These are phyloP conservation scores for Penicillium sp. DNA, from an alignment of 2,329 filamentous ascomycete genomes.

Conservation along the genomic window DNA sequence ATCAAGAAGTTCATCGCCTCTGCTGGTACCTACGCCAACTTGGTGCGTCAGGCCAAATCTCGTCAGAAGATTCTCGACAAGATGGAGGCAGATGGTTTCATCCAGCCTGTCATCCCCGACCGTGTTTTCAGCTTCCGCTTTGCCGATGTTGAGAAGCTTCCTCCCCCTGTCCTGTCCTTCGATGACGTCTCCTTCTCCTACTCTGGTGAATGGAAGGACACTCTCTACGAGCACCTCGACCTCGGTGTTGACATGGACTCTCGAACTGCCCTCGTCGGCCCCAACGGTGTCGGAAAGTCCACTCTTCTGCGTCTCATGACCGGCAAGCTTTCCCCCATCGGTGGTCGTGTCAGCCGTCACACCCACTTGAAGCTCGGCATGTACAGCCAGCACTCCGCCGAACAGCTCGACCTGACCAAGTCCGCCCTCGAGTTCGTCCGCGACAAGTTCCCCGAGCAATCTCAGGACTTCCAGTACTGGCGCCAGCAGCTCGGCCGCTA, in stretches of 20 bases:
- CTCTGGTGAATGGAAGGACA: conserved; percentile 85
- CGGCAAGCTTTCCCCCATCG: conserved; percentile 85
- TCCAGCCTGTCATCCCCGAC: conserved; percentile 85
- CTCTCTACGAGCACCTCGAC: conserved; percentile 94
- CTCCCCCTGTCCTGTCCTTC: conserved; percentile 92
- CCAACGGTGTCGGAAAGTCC: conserved; percentile 99
- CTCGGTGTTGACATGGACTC: conserved; percentile 99
- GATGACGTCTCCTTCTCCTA: conserved; percentile 99
- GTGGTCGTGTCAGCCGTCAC: conserved; percentile 83
- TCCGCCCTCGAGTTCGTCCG: conserved; percentile 96
- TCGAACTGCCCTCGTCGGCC: conserved; percentile 92
- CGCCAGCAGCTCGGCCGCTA: conserved; percentile 95
- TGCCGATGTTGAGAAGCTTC: conserved; percentile 98
- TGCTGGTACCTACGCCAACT: conserved; percentile 98
- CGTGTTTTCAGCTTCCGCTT: conserved; percentile 97
- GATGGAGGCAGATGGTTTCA: conserved; percentile 99
- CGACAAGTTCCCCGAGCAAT: conserved; percentile 87
- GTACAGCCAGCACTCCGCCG: conserved; percentile 97
- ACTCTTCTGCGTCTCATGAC: conserved; percentile 96
- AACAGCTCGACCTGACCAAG: conserved; percentile 98
- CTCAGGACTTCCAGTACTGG: conserved; percentile 99
- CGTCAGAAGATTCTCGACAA: conserved; percentile 99
- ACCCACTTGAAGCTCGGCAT: conserved; percentile 98
- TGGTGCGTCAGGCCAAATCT: conserved; percentile 98
- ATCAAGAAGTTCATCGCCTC: conserved; percentile 99